These are phyloP conservation scores for Beauveria pseudobassiana DNA, from an alignment of 2,329 filamentous ascomycete genomes.

Conservation along the genomic window DNA sequence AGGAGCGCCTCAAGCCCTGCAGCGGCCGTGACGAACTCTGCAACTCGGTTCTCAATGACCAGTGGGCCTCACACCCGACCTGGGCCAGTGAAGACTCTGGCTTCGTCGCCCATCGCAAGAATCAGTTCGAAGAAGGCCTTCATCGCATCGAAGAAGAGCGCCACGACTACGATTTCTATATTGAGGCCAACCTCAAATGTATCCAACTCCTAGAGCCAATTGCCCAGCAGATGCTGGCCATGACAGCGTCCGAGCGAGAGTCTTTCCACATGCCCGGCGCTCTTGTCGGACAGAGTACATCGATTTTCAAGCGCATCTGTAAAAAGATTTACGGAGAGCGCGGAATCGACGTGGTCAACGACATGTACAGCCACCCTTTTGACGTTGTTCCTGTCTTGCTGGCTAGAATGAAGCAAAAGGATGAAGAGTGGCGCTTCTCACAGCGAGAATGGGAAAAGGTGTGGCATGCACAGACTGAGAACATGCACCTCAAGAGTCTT, in stretches of 20 bases:
- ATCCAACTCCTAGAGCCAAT: conserved; percentile 95
- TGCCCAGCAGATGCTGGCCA: conserved; percentile 78
- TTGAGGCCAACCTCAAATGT: conserved; percentile 88
- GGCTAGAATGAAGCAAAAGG: conserved; percentile 85
- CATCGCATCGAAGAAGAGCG: conserved; percentile 97
- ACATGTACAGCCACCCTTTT: conserved; percentile 78
- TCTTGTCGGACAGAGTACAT: conserved; percentile 86
- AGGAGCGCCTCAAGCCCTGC: conserved; percentile 86
- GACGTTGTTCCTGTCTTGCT: conserved; percentile 84
- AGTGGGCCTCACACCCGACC: conserved; percentile 97
- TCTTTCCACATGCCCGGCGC: conserved; percentile 74
- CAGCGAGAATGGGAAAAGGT: conserved; percentile 99
- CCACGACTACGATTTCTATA: conserved; percentile 97
- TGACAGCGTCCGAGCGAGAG: conserved; percentile 64
- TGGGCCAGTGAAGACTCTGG: conserved; percentile 98
- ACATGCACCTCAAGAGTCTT: conserved; percentile 90
- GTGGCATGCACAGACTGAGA: conserved; percentile 91
- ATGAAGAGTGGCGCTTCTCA: conserved; percentile 95
- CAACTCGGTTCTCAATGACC: conserved; percentile 86
- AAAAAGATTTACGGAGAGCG: conserved; percentile 96
- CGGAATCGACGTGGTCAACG: conserved; percentile 76
- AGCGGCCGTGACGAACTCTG: conserved; percentile 93
- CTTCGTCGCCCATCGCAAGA: conserved; percentile 96
- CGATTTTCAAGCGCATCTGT: conserved; percentile 92
- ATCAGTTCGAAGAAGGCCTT: conserved; percentile 85